These are phyloP conservation scores for Panicum miliaceum DNA, from an alignment of 176 grass and related monocot genomes.

Conservation along the genomic window DNA sequence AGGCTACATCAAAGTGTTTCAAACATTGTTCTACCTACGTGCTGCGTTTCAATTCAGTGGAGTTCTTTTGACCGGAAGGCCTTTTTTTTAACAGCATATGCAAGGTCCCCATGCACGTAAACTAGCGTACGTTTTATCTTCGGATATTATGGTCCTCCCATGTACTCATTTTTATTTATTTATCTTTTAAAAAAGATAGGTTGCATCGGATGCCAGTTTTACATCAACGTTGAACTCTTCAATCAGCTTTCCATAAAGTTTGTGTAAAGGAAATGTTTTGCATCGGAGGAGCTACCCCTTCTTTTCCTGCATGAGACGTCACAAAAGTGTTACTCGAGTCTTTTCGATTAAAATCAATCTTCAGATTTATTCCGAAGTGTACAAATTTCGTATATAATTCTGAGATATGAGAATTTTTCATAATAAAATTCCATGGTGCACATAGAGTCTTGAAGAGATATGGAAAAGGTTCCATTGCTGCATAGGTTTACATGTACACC, in stretches of 20 bases:
- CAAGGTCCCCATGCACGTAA: constrained; percentile 17
- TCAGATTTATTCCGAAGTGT: not conserved
- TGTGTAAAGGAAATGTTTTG: not conserved
- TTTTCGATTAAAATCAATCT: no score
- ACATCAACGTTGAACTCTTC: not conserved
- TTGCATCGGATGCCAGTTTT: constrained; percentile 17
- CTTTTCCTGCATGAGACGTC: not conserved
- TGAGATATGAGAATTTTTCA: no score
- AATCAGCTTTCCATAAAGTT: not conserved
- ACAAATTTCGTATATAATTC: not conserved
- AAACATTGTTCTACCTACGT: not conserved
- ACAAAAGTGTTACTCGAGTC: not conserved
- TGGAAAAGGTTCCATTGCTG: no score
- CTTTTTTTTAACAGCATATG: not conserved
- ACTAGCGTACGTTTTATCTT: not conserved
- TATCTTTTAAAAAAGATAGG: not conserved
- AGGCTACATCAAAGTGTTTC: not conserved
- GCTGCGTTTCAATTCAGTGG: not conserved
- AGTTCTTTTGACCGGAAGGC: not conserved
- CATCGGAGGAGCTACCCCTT: not conserved
- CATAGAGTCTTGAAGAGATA: not conserved
- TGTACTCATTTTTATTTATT: not conserved
- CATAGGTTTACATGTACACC: no score
- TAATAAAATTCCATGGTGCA: no score
- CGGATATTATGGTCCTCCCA: not conserved